Percentiles rank a stretch among this genome's conserved stretches.
These are phyloP conservation scores for Amanita phalloides DNA, from an alignment of 768 basidiomycete genomes.

Conservation along the genomic window DNA sequence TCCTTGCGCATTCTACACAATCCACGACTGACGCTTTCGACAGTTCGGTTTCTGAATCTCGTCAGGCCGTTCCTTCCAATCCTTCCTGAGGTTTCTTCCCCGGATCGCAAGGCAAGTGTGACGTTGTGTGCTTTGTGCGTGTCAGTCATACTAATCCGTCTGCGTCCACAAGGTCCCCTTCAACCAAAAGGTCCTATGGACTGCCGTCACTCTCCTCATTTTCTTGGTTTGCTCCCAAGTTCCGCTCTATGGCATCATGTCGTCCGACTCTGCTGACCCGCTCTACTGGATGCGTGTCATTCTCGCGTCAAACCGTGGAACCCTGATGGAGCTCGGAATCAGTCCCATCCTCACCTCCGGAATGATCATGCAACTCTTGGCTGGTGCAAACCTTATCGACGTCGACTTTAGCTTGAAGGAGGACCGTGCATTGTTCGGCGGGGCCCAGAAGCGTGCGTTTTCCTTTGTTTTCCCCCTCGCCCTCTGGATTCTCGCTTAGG, in stretches of 20 bases:
- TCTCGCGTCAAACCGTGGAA: slow-evolving; percentile 95
- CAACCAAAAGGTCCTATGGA: slow-evolving; percentile 99
- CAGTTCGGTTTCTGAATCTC: slow-evolving; percentile 95
- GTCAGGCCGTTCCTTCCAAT: slow-evolving; percentile 97
- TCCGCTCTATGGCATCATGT: slow-evolving; percentile 99
- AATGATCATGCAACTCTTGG: slow-evolving; percentile 99
- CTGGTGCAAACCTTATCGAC: slow-evolving; percentile 95
- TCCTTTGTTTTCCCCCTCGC: not conserved
- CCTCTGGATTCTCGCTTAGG: not conserved
- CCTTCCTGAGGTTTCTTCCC: slow-evolving; percentile 94
- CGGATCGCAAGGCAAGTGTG: slow-evolving; percentile 81
- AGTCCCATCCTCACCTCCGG: slow-evolving; percentile 96
- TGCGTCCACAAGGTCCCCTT: slow-evolving; percentile 67
- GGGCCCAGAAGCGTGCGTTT: slow-evolving; percentile 88
- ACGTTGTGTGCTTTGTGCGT: slow-evolving; percentile 1
- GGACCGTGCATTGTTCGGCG: slow-evolving; percentile 90
- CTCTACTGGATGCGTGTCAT: slow-evolving; percentile 99
- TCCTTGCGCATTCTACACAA: slow-evolving; percentile 11
- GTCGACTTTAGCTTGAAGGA: slow-evolving; percentile 97
- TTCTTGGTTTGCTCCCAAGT: slow-evolving; percentile 99
- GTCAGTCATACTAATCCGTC: slow-evolving; percentile 4
- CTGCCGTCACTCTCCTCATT: slow-evolving; percentile 96
- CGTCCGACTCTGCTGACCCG: slow-evolving; percentile 97
- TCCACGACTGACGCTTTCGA: slow-evolving; percentile 5
- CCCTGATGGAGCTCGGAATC: slow-evolving; percentile 98